Percentiles rank a stretch among this genome's conserved stretches.
phyloP scores from a whole-genome alignment of 2,329 filamentous ascomycete genomes.

The Cladophialophora psammophila region DNA sequence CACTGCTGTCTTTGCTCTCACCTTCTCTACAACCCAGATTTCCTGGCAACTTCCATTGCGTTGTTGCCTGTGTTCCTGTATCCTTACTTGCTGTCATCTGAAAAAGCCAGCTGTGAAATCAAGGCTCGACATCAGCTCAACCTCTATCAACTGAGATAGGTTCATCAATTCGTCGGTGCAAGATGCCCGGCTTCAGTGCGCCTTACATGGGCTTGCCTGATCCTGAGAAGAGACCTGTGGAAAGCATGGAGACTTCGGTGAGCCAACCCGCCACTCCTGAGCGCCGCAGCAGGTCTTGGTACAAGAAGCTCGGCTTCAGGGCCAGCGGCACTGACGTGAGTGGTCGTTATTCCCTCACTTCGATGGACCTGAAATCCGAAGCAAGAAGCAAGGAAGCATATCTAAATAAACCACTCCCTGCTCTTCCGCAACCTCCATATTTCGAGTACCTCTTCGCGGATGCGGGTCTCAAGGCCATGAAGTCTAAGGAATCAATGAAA shows the following conservation, averaged over 20 bases:
- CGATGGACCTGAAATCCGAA: constrained; percentile 3
- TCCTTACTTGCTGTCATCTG: neutral
- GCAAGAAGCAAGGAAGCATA: constrained; percentile 21
- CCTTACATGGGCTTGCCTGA: constrained; percentile 14
- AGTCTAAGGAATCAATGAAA: constrained; percentile 6
- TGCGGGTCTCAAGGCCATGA: constrained; percentile 17
- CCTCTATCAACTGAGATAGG: neutral
- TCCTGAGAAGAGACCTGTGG: constrained; percentile 18
- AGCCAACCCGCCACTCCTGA: constrained; percentile 8
- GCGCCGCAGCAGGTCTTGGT: constrained; percentile 12
- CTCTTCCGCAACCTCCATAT: constrained; percentile 26
- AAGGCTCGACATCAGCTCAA: constrained; percentile 1
- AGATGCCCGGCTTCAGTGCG: constrained; percentile 11
- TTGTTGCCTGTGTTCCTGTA: constrained; percentile 5
- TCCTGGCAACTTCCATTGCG: neutral
- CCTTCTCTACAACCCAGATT: neutral
- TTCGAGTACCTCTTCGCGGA: constrained; percentile 32
- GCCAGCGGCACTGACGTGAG: constrained; percentile 1
- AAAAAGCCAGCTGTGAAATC: neutral
- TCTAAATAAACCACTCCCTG: constrained; percentile 34
- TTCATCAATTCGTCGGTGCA: neutral
- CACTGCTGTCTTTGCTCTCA: neutral
- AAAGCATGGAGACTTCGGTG: constrained; percentile 1
- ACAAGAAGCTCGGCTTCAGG: constrained; percentile 25
- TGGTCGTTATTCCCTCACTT: constrained; percentile 7